Conservation (phyloP, 1,284 basidiomycete species). For the Ceraceosorus guamensis region DNA sequence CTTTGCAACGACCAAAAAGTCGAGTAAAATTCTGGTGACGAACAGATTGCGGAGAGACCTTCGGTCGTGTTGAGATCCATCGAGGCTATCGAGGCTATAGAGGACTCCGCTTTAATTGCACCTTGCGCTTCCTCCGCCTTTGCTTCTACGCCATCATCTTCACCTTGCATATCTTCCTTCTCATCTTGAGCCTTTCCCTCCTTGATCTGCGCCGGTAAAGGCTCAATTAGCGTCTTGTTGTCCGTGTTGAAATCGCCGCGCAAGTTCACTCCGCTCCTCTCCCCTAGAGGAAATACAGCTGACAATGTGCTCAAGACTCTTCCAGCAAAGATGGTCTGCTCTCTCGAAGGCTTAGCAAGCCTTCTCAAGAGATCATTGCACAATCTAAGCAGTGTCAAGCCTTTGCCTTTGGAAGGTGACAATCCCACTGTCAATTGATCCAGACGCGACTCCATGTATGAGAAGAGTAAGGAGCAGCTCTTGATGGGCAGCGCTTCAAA, state of each 20-base stretch:
- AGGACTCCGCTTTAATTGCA: not conserved
- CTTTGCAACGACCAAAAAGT: constrained; percentile 40
- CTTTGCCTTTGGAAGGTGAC: constrained; percentile 76
- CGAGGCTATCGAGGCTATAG: constrained; percentile 7
- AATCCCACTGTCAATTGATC: constrained; percentile 50
- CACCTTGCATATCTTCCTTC: constrained; percentile 13
- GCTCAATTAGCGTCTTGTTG: constrained; percentile 51
- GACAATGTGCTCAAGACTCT: constrained; percentile 78
- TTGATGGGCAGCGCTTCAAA: constrained; percentile 27
- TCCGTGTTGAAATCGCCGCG: constrained; percentile 67
- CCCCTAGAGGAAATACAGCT: constrained; percentile 74
- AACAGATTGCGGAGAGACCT: not conserved
- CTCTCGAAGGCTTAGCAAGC: constrained; percentile 71
- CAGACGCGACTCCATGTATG: constrained; percentile 28
- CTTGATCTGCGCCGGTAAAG: not conserved
- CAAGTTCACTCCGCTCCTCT: constrained; percentile 81
- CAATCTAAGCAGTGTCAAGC: constrained; percentile 70
- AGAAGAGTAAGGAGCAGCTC: constrained; percentile 29
- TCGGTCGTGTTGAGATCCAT: constrained; percentile 4
- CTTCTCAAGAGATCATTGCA: constrained; percentile 78
- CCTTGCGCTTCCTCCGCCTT: constrained; percentile 2
- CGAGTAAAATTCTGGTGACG: constrained; percentile 29
- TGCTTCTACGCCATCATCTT: constrained; percentile 10
- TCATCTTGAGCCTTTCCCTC: constrained; percentile 27
- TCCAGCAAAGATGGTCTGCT: constrained; percentile 72